Conservation (phyloP, 495 filamentous ascomycete genomes). For the Thermothielavioides terrestris region DNA sequence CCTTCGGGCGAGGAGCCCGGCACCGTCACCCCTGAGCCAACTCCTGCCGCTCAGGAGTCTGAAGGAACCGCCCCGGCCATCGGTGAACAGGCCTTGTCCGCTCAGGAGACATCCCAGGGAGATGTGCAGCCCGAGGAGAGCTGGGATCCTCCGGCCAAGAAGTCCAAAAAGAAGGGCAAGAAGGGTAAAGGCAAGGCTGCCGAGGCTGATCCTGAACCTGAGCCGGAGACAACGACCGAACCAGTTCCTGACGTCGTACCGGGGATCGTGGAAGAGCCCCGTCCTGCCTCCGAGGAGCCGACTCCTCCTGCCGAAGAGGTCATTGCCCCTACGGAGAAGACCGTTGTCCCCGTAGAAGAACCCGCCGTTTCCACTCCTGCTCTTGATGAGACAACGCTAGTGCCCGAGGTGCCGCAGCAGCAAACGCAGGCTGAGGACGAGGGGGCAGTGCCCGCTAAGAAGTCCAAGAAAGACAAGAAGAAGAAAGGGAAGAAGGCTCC, state of each 20-base stretch:
- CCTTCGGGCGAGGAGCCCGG: not conserved
- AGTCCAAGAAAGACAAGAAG: slow-evolving; percentile 33
- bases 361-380: not conserved
- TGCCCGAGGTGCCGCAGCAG: not conserved
- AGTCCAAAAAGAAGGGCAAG: slow-evolving; percentile 21
- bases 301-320: not conserved
- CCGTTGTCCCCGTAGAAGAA: not conserved
- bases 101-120: not conserved
- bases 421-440: not conserved
- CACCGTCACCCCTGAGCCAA: not conserved
- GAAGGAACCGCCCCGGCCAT: not conserved
- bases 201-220: slow-evolving; percentile 12
- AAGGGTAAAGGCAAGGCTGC: slow-evolving; percentile 2
- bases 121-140: slow-evolving; percentile 1
- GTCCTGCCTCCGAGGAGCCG: not conserved
- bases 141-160: slow-evolving; percentile 7
- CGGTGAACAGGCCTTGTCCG: not conserved
- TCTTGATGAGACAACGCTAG: not conserved
- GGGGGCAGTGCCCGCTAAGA: slow-evolving; percentile 10
- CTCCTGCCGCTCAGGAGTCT: not conserved
- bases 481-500: slow-evolving; percentile 15
- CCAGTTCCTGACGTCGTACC: not conserved
- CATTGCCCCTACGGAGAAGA: not conserved
- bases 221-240: not conserved
- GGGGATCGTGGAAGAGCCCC: slow-evolving; percentile 2